These are phyloP conservation scores for Teunomyces panamensis DNA, from an alignment of 805 yeast genomes.

Conservation along the genomic window DNA sequence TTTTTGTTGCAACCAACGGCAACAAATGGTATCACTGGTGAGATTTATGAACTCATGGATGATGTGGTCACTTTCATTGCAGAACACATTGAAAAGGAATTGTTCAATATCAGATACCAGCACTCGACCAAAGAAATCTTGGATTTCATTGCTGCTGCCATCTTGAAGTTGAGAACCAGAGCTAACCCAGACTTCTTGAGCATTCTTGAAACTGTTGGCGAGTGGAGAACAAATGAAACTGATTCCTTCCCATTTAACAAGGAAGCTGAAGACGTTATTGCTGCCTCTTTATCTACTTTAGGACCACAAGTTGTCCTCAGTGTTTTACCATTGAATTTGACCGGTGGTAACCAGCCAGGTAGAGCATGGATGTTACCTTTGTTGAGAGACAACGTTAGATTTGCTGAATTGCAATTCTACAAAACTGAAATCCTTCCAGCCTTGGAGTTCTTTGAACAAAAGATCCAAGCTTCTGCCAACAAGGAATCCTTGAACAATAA, in stretches of 20 bases:
- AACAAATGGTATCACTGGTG: slow-evolving; percentile 38
- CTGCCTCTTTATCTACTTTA: slow-evolving; percentile 71
- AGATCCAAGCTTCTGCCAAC: slow-evolving; percentile 40
- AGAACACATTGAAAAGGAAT: slow-evolving; percentile 49
- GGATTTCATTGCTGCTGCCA: slow-evolving; percentile 60
- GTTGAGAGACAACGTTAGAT: slow-evolving; percentile 78
- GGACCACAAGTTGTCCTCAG: slow-evolving; percentile 85
- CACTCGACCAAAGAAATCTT: slow-evolving; percentile 73
- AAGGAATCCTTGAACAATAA: slow-evolving; percentile 67
- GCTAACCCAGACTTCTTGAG: slow-evolving; percentile 68
- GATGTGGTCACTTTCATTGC: slow-evolving; percentile 51
- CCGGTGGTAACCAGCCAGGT: slow-evolving; percentile 60
- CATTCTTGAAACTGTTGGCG: slow-evolving; percentile 72
- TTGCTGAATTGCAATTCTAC: slow-evolving; percentile 66
- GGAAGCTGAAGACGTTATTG: slow-evolving; percentile 78
- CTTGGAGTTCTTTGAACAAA: slow-evolving; percentile 50
- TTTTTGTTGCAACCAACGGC: slow-evolving; percentile 52
- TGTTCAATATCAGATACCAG: slow-evolving; percentile 71
- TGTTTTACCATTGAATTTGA: slow-evolving; percentile 75
- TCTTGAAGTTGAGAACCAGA: slow-evolving; percentile 61
- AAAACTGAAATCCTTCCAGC: slow-evolving; percentile 64
- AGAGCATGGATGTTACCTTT: slow-evolving; percentile 95
- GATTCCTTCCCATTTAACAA: slow-evolving; percentile 63
- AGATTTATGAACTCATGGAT: slow-evolving; percentile 55
- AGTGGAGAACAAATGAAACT: slow-evolving; percentile 78